A percentile compares a stretch with the other conserved stretches of the same genome.
phyloP scores from a whole-genome alignment of 2,329 filamentous ascomycete genomes.

The Trichoderma koningiopsis region DNA sequence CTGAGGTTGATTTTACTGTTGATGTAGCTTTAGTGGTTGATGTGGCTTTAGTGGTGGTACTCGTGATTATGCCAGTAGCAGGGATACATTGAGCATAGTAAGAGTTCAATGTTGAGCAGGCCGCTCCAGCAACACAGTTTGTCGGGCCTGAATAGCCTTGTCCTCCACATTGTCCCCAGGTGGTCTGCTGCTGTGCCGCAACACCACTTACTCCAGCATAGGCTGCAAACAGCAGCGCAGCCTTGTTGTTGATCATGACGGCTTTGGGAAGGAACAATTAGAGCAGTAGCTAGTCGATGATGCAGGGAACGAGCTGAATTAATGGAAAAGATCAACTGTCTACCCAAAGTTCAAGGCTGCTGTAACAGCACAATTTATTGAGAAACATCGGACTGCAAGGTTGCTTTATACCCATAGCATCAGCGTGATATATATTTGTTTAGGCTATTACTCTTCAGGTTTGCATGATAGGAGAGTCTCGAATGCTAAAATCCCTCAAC shows the following conservation, averaged over 20 bases:
- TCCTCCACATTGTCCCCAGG: conserved; percentile 11
- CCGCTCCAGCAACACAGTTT: not conserved
- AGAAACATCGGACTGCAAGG: not conserved
- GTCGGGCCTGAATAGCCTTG: conserved; percentile 7
- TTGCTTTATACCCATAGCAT: not conserved
- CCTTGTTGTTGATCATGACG: conserved; percentile 4
- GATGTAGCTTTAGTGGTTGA: not conserved
- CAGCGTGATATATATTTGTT: not conserved
- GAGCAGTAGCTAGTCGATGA: not conserved
- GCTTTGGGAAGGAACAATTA: not conserved
- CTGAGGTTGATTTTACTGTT: not conserved
- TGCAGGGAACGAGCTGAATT: not conserved
- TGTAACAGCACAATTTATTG: not conserved
- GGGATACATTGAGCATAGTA: conserved; percentile 14
- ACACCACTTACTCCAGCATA: not conserved
- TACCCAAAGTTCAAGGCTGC: not conserved
- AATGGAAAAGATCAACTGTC: not conserved
- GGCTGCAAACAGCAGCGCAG: conserved; percentile 8
- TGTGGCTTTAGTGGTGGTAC: not conserved
- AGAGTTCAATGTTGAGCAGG: not conserved
- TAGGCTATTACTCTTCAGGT: conserved; percentile 5
- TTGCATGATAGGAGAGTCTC: not conserved
- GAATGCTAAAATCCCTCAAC: not conserved
- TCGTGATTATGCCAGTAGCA: not conserved
- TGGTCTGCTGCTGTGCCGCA: conserved; percentile 6